phyloP scores from a whole-genome alignment of 257 asterid species.

The Leonotis leonurus region DNA sequence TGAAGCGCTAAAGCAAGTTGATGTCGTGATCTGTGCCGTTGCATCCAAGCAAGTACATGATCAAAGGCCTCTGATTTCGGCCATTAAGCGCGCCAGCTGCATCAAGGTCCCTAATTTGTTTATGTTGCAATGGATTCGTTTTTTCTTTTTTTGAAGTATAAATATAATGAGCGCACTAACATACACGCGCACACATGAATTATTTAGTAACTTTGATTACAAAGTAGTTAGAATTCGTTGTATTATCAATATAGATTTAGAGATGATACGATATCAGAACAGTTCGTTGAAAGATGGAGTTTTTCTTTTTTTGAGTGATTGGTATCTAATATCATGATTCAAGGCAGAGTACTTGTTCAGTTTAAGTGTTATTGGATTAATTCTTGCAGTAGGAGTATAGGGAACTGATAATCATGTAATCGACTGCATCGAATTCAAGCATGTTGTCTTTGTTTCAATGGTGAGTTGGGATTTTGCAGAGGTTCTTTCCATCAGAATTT shows the following conservation, averaged over 20 bases:
- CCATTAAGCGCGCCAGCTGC: conserved; percentile 68
- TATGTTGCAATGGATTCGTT: not conserved
- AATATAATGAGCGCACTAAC: too few species aligned
- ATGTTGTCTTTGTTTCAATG: conserved; percentile 3
- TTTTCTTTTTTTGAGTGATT: not conserved
- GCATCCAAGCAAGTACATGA: conserved; percentile 56
- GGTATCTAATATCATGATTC: not conserved
- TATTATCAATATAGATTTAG: not conserved
- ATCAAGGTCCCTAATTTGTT: conserved; percentile 45
- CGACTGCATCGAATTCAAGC: not conserved
- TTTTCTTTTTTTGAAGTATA: too few species aligned
- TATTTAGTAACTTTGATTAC: not conserved
- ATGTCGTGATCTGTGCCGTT: conserved; percentile 78
- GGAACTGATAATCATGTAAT: not conserved
- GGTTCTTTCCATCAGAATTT: conserved; percentile 90
- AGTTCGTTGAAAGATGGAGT: not conserved
- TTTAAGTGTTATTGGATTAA: not conserved
- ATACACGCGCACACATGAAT: too few species aligned
- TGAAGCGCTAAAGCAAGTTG: conserved; percentile 62
- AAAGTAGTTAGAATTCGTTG: not conserved
- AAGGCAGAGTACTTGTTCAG: not conserved
- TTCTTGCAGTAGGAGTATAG: not conserved
- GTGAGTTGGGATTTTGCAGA: conserved; percentile 35
- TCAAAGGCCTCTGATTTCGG: conserved; percentile 68
- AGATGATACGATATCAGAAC: not conserved